Evolutionary conservation across 805 yeast species (phyloP).

Genomic region (Saturnispora saitoi): DNA sequence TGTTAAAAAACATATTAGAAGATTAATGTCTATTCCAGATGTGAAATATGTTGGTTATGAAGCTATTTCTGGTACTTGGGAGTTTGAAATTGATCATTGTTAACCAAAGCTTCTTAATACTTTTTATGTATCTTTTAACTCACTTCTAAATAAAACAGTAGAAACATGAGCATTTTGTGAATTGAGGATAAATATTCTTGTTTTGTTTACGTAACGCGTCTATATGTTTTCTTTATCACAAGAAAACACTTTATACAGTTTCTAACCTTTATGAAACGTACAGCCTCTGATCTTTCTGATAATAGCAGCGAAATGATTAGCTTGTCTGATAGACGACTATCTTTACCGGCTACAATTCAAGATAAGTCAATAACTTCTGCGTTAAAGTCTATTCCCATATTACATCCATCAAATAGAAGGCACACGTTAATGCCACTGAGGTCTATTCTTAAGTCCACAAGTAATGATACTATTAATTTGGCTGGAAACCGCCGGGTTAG

Average conservation of each 20-base stretch:
- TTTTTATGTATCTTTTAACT: background rate
- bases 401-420: conserved; percentile 19
- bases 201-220: conserved; percentile 3
- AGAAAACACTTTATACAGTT: background rate
- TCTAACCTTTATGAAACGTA: background rate
- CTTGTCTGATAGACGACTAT: background rate
- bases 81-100: conserved; percentile 43
- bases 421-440: conserved; percentile 31
- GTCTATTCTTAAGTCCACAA: conserved; percentile 31
- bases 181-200: background rate
- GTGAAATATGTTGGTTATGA: conserved; percentile 70
- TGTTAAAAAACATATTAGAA: conserved; percentile 58
- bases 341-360: background rate
- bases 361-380: background rate
- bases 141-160: background rate
- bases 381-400: background rate
- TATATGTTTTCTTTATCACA: no score
- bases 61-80: conserved; percentile 65
- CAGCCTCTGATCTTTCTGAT: background rate
- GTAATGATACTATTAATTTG: conserved; percentile 29
- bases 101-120: conserved; percentile 6
- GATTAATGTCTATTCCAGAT: conserved; percentile 50
- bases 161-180: background rate
- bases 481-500: conserved; percentile 49
- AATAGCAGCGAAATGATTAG: background rate